A percentile compares a stretch with the other conserved stretches of the same genome.
These are phyloP conservation scores for Metschnikowia continentalis DNA, from an alignment of 805 yeast genomes.

Conservation along the genomic window DNA sequence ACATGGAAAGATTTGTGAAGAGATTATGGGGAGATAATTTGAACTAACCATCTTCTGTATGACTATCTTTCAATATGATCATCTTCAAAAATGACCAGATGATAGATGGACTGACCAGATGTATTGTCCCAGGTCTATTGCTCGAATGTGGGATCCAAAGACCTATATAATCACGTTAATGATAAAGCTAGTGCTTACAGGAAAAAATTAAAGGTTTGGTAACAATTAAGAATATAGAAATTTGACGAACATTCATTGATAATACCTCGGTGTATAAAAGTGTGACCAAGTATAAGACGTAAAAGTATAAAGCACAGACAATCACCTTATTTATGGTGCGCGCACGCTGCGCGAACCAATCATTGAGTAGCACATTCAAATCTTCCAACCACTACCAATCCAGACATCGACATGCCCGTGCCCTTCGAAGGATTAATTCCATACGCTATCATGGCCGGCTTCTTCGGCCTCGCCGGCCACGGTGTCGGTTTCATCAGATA, in stretches of 20 bases:
- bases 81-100: no score
- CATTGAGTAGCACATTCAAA: slow-evolving; percentile 10
- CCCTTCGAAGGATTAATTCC: slow-evolving; percentile 48
- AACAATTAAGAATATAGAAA: no score
- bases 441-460: slow-evolving; percentile 42
- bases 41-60: not conserved
- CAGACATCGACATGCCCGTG: slow-evolving; percentile 35
- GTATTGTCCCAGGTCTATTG: no score
- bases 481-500: slow-evolving; percentile 43
- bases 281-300: not conserved
- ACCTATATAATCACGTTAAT: not conserved
- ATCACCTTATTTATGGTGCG: not conserved
- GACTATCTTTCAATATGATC: no score
- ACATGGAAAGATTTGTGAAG: slow-evolving; percentile 81
- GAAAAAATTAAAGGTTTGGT: no score
- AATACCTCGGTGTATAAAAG: no score
- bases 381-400: slow-evolving; percentile 3
- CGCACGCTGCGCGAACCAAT: slow-evolving; percentile 22
- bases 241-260: no score
- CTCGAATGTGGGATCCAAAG: no score
- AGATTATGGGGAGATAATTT: slow-evolving; percentile 55
- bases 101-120: no score
- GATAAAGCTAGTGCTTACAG: no score
- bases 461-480: slow-evolving; percentile 44
- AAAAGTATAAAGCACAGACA: not conserved